Evolutionary conservation across 805 yeast species (phyloP).

Genomic region (Suhomyces faveliae): DNA sequence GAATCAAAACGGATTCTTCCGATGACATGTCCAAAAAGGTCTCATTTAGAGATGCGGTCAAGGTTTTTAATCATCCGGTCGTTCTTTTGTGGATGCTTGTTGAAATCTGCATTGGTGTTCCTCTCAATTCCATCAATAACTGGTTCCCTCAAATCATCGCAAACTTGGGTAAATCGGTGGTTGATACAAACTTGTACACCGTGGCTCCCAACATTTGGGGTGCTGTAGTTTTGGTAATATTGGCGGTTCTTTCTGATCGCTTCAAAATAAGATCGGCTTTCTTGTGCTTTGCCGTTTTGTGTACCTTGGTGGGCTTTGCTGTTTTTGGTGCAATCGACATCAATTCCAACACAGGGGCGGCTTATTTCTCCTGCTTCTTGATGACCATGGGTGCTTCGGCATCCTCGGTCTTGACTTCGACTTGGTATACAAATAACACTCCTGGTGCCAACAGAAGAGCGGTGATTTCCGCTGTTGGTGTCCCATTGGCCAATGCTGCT

Average conservation of each 20-base stretch:
- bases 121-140: conserved; percentile 46
- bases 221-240: conserved; percentile 39
- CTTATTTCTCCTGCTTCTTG: conserved; percentile 44
- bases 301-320: conserved; percentile 46
- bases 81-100: conserved; percentile 44
- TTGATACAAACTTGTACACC: conserved; percentile 40
- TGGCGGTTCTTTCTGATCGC: conserved; percentile 43
- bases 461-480: conserved; percentile 46
- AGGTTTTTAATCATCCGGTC: conserved; percentile 46
- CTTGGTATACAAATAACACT: conserved; percentile 52
- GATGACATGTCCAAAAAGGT: conserved; percentile 36
- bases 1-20: conserved; percentile 47
- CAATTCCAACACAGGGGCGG: conserved; percentile 35
- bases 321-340: conserved; percentile 47
- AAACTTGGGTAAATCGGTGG: conserved; percentile 38
- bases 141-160: conserved; percentile 49
- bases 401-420: conserved; percentile 48
- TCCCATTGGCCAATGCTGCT: conserved; percentile 33
- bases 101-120: conserved; percentile 48
- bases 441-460: conserved; percentile 47
- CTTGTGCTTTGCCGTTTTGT: conserved; percentile 35
- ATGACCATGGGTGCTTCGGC: conserved; percentile 52
- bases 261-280: conserved; percentile 37
- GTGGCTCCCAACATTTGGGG: conserved; percentile 53
- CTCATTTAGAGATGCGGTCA: conserved; percentile 39